Evolutionary conservation across 2,329 filamentous ascomycete genomes (phyloP).

Genomic region (Cordyceps javanica): DNA sequence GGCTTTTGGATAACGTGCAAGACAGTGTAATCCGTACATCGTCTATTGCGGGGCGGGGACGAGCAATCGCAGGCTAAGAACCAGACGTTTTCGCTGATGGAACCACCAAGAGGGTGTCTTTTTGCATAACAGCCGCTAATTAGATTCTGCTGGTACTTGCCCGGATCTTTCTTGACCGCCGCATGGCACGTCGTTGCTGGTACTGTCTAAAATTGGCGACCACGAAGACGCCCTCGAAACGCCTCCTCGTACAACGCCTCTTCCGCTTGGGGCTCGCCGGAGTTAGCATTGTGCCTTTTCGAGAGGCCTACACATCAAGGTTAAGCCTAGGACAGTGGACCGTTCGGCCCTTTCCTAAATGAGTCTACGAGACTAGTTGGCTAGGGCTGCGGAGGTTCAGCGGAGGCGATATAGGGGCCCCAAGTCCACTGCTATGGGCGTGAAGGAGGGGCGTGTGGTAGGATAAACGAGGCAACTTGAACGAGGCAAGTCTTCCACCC

Average conservation of each 20-base stretch:
- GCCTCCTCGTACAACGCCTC: slow-evolving; percentile 5
- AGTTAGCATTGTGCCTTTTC: slow-evolving; percentile 6
- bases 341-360: slow-evolving; percentile 2
- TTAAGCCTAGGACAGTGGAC: not conserved
- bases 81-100: not conserved
- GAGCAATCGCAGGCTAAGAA: not conserved
- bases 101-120: not conserved
- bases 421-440: not conserved
- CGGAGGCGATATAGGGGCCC: slow-evolving; percentile 2
- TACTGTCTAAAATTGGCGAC: slow-evolving; percentile 1
- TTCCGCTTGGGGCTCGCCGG: not conserved
- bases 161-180: not conserved
- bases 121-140: not conserved
- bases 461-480: not conserved
- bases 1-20: not conserved
- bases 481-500: not conserved
- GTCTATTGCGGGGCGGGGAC: slow-evolving; percentile 7
- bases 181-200: not conserved
- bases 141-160: not conserved
- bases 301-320: slow-evolving; percentile 1
- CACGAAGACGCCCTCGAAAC: not conserved
- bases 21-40: not conserved
- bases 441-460: not conserved
- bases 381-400: slow-evolving; percentile 10
- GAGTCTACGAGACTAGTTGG: not conserved